Percentiles rank a stretch among this genome's conserved stretches.
phyloP scores from a whole-genome alignment of 495 filamentous ascomycete species.

The Ramalina intermedia region DNA sequence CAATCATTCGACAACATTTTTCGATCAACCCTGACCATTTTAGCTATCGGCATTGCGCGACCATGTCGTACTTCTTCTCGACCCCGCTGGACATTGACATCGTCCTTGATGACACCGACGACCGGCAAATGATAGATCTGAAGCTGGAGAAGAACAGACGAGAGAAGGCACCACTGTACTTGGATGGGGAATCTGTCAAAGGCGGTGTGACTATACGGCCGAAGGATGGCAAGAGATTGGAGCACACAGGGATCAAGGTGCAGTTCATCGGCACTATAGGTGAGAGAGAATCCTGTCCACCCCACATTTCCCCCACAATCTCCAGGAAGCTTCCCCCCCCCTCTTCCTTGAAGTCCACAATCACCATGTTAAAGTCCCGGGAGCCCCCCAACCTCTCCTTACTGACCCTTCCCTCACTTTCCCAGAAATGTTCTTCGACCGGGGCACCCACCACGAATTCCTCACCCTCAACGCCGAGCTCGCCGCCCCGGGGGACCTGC shows the following conservation, averaged over 20 bases:
- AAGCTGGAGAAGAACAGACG: conserved; percentile 94
- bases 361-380: background rate
- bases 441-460: conserved; percentile 98
- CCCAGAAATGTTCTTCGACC: conserved; percentile 96
- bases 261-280: conserved; percentile 99
- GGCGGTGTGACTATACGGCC: conserved; percentile 86
- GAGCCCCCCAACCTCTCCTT: background rate
- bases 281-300: conserved; percentile 17
- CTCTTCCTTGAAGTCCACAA: background rate
- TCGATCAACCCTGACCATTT: background rate
- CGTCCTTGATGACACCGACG: conserved; percentile 86
- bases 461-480: conserved; percentile 91
- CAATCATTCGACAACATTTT: too few species aligned
- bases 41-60: conserved; percentile 13
- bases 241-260: conserved; percentile 98
- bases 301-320: background rate
- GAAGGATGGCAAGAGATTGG: conserved; percentile 94
- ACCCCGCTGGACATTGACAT: conserved; percentile 98
- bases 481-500: conserved; percentile 88
- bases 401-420: conserved; percentile 9
- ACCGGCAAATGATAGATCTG: conserved; percentile 87
- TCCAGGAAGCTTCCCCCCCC: conserved; percentile 6
- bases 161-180: conserved; percentile 92
- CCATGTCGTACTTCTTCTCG: conserved; percentile 96
- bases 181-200: conserved; percentile 97